phyloP scores from a whole-genome alignment of 108 stramenopile genomes.

The Nannochloropsis gaditana region DNA sequence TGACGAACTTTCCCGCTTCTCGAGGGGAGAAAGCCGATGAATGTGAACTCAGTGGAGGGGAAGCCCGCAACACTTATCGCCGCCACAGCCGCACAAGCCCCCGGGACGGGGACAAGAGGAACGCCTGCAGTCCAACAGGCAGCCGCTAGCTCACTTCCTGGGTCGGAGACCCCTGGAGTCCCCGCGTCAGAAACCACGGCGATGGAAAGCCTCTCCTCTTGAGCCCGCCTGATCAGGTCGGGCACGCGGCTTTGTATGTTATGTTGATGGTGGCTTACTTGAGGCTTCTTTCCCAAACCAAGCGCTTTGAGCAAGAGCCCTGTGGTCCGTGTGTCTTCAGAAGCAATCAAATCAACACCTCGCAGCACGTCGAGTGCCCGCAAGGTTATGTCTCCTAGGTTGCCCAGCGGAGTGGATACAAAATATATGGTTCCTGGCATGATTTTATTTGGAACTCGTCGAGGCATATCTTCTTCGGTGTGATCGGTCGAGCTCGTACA shows the following conservation, averaged over 20 bases:
- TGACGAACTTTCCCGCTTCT: slow-evolving; percentile 27
- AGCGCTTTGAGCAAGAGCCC: slow-evolving; percentile 46
- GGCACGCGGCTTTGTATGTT: slow-evolving; percentile 44
- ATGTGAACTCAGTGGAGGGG: slow-evolving; percentile 36
- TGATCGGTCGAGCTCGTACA: too few species aligned
- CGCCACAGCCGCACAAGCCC: slow-evolving; percentile 49
- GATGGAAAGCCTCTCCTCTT: slow-evolving; percentile 37
- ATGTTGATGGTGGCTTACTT: slow-evolving; percentile 48
- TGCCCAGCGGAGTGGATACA: slow-evolving; percentile 48
- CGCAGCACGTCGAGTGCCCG: slow-evolving; percentile 48
- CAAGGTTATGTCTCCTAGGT: slow-evolving; percentile 49
- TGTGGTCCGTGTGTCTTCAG: slow-evolving; percentile 50
- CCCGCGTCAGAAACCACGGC: slow-evolving; percentile 47
- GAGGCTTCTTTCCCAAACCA: slow-evolving; percentile 34
- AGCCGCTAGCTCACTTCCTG: slow-evolving; percentile 48
- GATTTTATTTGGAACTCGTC: background rate
- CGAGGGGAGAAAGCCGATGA: slow-evolving; percentile 37
- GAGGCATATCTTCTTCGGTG: background rate
- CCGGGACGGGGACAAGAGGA: slow-evolving; percentile 47
- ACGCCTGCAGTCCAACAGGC: slow-evolving; percentile 46
- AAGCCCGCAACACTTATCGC: slow-evolving; percentile 44
- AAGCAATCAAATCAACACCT: slow-evolving; percentile 43
- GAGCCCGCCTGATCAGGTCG: slow-evolving; percentile 32
- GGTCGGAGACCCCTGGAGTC: slow-evolving; percentile 51
- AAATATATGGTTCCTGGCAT: slow-evolving; percentile 38